Base-by-base conservation (phyloP, 2,329 filamentous ascomycete genomes). In the Aspergillus sp. region DNA sequence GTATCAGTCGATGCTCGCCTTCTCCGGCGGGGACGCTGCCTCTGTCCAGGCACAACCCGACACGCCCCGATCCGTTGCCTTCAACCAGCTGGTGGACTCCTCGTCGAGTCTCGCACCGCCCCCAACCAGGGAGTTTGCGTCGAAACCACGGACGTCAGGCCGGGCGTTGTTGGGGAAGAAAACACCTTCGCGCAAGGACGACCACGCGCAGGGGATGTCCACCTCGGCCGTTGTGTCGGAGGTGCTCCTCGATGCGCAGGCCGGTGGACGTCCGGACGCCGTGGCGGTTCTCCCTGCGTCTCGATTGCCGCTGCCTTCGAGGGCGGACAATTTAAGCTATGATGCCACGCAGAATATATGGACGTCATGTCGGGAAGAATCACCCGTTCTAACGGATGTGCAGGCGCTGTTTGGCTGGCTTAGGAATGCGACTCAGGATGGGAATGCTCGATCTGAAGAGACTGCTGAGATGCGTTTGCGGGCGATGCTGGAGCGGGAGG, bases 161-260 rank as follows among this genome's bases (percentile, higher is more conserved):
- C 64, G 65, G 49, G 64, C 64, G 45, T 58, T 75, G 1, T 56
- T 74, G 13, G 65, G 60, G 14, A 63, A 53, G 44, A 47, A 52
- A 14, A 22, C 47, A 6, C 52, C 58, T 26, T 35, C 51, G 16
- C 43, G 46, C 10, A 45, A 44, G 45, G 46, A 60, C 2, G 47
- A 58, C 42, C 51, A 47, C 8, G 32, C 51, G n/a, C 51, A 57
- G 8, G 56, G 57, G 16, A 69, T 73, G 24, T 52, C 63, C 5
- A 73, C 71, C 2, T 65, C 68, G 2, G 70, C 73, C 17, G 56
- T 75, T 1, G 67, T 74, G 19, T 73, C 70, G 0, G 72, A 75
- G 56, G 61, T 71, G 9, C 64, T 67, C 50, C 55, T 74, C 7
- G 69, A 73, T 49, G 72, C 68, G 1, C 65, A 65, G 48, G 68